Evolutionary conservation across 2,329 filamentous ascomycete species (phyloP), one percentile per base, ranked within the genome.

Genomic region (Sporothrix brasiliensis): DNA sequence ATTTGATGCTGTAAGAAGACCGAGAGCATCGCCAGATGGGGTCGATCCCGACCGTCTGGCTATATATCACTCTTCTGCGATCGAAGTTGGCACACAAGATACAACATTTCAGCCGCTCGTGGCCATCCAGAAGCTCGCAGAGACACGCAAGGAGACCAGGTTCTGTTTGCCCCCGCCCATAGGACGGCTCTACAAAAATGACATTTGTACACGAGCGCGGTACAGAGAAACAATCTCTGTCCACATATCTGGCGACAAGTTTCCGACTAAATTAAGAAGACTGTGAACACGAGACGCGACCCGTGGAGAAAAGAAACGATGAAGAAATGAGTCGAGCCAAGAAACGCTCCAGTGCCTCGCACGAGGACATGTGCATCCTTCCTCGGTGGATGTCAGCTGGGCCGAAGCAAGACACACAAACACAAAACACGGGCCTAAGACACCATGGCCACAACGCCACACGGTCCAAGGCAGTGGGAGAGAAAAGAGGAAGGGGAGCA

Each of bases 311-410:
- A 44, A 19, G 39, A 16, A 14, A 16, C 14, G 27, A 21, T 2
- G 30, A 44, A 10, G n/a, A 44, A 13, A 14, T 5, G 19, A 44
- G 14, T 6, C 24, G 39, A 41, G 21, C 16, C 5, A 13, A 24
- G 61, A 21, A 44, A 21, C 24, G 24, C 61, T 30, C 24, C 44
- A 10, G 61, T 47, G 39, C 19, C 58, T 27, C 58, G 39, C 21
- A 63, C n/a, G 19, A 44, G n/a, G 24, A 47, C 5, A 19, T 63
- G n/a, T 63, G 58, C 19, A 24, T 19, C 39, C 14, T 16, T 27
- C 47, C 58, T 61, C n/a, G 58, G 58, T 47, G 58, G 58, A 24
- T 27, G 21, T 39, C 58, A 63, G 58, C 39, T 63, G 58, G 44
- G 58, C 58, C 58, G 21, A 27, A 47, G 39, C 58, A 61, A 61